Percentiles rank a stretch among this genome's conserved stretches.
Evolutionary conservation across 768 basidiomycete genomes (phyloP).

Genomic region (Lyophyllum decastes): DNA sequence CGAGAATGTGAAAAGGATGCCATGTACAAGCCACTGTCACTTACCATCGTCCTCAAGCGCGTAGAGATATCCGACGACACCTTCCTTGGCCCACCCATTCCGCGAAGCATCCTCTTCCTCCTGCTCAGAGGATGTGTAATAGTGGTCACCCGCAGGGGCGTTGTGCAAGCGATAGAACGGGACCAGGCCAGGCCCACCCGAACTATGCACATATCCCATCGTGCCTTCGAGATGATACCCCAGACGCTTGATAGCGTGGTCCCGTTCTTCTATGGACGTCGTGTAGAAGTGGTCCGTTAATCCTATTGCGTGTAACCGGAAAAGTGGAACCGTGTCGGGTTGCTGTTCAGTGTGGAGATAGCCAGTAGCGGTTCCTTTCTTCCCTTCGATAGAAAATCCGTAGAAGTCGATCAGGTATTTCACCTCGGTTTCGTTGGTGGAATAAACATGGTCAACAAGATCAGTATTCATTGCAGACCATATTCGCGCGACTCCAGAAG

Average conservation of each 20-base stretch:
- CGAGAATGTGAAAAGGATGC: not conserved
- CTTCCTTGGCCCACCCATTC: slow-evolving; percentile 23
- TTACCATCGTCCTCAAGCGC: slow-evolving; percentile 11
- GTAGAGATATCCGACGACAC: slow-evolving; percentile 17
- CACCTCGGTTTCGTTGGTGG: slow-evolving; percentile 20
- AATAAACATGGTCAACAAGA: slow-evolving; percentile 24
- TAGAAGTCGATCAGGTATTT: slow-evolving; percentile 21
- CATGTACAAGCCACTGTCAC: not conserved
- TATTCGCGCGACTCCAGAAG: slow-evolving; percentile 16
- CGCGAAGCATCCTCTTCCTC: slow-evolving; percentile 23
- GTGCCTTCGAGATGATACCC: slow-evolving; percentile 23
- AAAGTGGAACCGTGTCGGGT: slow-evolving; percentile 20
- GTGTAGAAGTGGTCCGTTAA: slow-evolving; percentile 22
- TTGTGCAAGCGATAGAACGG: slow-evolving; percentile 22
- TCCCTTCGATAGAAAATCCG: slow-evolving; percentile 21
- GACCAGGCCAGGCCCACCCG: slow-evolving; percentile 14
- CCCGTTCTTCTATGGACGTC: slow-evolving; percentile 14
- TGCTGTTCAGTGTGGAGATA: slow-evolving; percentile 15
- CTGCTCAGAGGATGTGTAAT: slow-evolving; percentile 20
- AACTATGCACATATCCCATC: slow-evolving; percentile 19
- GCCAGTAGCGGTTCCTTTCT: slow-evolving; percentile 19
- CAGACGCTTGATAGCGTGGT: slow-evolving; percentile 17
- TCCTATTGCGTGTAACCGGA: slow-evolving; percentile 20
- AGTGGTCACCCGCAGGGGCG: slow-evolving; percentile 17
- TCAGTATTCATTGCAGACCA: slow-evolving; percentile 23